Evolutionary conservation across 805 yeast species (phyloP).

Genomic region (Blastobotrys muscicola): DNA sequence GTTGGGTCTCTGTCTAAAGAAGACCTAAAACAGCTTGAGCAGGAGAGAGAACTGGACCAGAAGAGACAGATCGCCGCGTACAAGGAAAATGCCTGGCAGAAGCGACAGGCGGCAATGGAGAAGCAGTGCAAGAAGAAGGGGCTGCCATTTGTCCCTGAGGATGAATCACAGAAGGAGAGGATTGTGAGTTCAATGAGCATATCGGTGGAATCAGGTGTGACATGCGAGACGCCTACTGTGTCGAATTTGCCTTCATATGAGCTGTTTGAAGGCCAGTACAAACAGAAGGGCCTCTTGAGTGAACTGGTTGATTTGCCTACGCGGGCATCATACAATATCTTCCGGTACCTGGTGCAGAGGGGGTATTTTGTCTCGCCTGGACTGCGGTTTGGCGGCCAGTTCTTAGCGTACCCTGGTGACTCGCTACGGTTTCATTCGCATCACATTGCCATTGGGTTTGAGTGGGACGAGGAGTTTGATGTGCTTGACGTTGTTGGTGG

Average conservation of each 20-base stretch:
- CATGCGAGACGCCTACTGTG: constrained; percentile 6
- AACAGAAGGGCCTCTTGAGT: no score
- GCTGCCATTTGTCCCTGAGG: constrained; percentile 4
- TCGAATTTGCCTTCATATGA: constrained; percentile 11
- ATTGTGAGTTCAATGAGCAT: constrained; percentile 5
- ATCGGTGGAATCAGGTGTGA: constrained; percentile 9
- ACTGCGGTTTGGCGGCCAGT: constrained; percentile 80
- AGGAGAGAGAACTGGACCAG: constrained; percentile 12
- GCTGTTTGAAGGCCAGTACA: constrained; percentile 3
- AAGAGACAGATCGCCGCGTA: constrained; percentile 14
- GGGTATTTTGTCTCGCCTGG: constrained; percentile 72
- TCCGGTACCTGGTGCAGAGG: constrained; percentile 31
- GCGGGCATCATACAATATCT: constrained; percentile 28
- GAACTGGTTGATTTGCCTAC: no score
- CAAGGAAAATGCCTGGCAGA: constrained; percentile 11
- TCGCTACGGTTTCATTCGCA: constrained; percentile 88
- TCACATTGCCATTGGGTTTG: constrained; percentile 49
- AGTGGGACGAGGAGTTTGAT: constrained; percentile 43
- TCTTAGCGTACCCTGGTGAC: constrained; percentile 90
- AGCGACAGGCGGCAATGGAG: constrained; percentile 14
- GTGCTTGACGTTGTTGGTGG: constrained; percentile 59
- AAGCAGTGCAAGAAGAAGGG: constrained; percentile 9
- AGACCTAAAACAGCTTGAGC: constrained; percentile 11
- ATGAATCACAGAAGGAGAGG: constrained; percentile 6
- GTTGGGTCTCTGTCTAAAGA: constrained; percentile 9